Percentiles rank a stretch among this genome's conserved stretches.
Evolutionary conservation across 768 basidiomycete genomes (phyloP).

Genomic region (Tephrocybe rancida): DNA sequence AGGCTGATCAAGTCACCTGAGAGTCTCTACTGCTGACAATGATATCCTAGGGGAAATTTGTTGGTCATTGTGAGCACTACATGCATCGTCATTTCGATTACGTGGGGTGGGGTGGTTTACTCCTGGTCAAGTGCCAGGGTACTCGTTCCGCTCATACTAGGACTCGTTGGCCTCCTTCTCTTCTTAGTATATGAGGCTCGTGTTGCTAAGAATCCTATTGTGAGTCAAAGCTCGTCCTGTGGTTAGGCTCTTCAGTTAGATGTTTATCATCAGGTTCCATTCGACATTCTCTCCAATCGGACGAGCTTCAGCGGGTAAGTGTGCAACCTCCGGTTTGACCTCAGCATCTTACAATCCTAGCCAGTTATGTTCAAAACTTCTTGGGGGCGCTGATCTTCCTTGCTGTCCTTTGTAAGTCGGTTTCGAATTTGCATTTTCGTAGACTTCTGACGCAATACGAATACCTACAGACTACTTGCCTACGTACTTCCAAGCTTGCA

Average conservation of each 20-base stretch:
- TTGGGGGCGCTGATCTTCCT: not conserved
- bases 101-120: conserved; percentile 48
- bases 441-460: not conserved
- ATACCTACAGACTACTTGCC: conserved; percentile 36
- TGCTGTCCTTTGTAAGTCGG: not conserved
- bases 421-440: not conserved
- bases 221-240: not conserved
- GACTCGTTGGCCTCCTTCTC: conserved; percentile 33
- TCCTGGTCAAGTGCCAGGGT: conserved; percentile 43
- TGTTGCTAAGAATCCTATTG: conserved; percentile 24
- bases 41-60: conserved; percentile 38
- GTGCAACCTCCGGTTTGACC: not conserved
- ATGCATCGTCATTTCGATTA: conserved; percentile 41
- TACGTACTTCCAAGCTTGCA: conserved; percentile 49
- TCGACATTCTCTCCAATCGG: conserved; percentile 28
- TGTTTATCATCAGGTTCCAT: conserved; percentile 3
- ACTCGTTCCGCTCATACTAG: conserved; percentile 45
- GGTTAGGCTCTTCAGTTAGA: not conserved
- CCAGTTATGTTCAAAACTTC: not conserved
- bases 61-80: conserved; percentile 38
- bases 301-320: conserved; percentile 40
- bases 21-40: not conserved
- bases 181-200: conserved; percentile 43
- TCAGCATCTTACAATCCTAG: not conserved
- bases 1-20: conserved; percentile 10